Evolutionary conservation across 495 filamentous ascomycete genomes (phyloP), one percentile per base, ranked within the genome.

Genomic region (Aspergillus ostianus): DNA sequence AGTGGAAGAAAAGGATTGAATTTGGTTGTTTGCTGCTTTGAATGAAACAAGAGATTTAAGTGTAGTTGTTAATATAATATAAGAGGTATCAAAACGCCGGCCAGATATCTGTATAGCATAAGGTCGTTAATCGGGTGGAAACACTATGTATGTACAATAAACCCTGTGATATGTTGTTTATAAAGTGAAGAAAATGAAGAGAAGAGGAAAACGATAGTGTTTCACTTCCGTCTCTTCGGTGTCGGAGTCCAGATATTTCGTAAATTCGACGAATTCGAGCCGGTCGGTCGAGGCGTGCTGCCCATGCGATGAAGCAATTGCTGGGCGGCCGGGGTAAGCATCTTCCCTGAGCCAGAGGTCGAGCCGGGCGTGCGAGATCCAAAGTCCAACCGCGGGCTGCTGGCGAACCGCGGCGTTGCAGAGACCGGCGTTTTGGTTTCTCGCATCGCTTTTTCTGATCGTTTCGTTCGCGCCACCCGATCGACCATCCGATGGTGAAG

Each of bases 401-500:
- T 92, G 8, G 84, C 80, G 64, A 95, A 96, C 58, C 79, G 86
- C 19, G 91, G 93, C 18, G 88, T 85, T 15, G 80, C 77, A 36
- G 81, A 84, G 53, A 78, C 73, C 7, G 85, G 82, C 6, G 84
- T 81, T 64, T 78, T 77, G 30, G 68, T 86, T 12, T 82, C 84
- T 4, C 64, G 68, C 4, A 72, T 70, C 49, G 68, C 61, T 61
- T 79, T 81, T 67, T 73, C 73, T 72, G 83, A 67, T 76, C 90
- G 81, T 67, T 91, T 93, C 13, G 80, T 85, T 70, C 88, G 87
- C 2, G 87, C 86, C 0, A 90, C 89, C 51, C 84, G 83, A 57
- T 98, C 94, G 6, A 98, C 95, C 86, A 98, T 92, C 18, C 87
- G 85, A 67, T 93, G 85, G 73, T 95, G 94, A 13, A 97, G 77